Evolutionary conservation across 441 rosid species (phyloP), one percentile per base, ranked within the genome.

Genomic region (Erodium chrysanthum): DNA sequence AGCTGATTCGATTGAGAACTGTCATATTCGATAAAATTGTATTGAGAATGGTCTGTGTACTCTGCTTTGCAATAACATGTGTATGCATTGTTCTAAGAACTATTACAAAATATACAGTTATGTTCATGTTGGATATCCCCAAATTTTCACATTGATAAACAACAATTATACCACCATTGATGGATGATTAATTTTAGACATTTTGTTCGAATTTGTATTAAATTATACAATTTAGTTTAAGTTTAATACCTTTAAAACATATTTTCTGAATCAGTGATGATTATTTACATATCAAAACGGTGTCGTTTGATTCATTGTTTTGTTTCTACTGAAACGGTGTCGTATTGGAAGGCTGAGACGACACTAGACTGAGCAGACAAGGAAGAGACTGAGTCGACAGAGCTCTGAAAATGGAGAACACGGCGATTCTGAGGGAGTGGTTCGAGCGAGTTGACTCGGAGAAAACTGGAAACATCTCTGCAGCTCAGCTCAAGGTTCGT

Each of bases 381-480:
- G 9, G 46, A 40, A 9, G 46, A 33, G 37, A 33, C 50, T 44
- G 50, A 44, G n/a, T 44, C 50, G 50, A 11, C 50, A 44, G 50
- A 44, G 50, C 50, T 44, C 50, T 25, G 33, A 23, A 66, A 65
- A 84, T 83, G 91, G 88, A 81, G 66, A 80, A 80, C 82, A 66
- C 66, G 52, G 74, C 77, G 73, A 73, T 76, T 5, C 80, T 84
- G 48, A 82, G 75, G 69, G 83, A 83, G 61, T 86, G 91, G 89
- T 86, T 84, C 73, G 89, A 81, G 33, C 87, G 85, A 72, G 89
- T 86, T 29, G 89, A 87, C 81, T 80, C 89, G 18, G 83, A 74
- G 22, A 83, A 33, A 73, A 76, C 83, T 10, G 89, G 92, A n/a
- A 83, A 63, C 79, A 74, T 87, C 70, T 81, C 82, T 7, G 87